phyloP scores from a whole-genome alignment of 2,329 filamentous ascomycete genomes.

The Aspergillus brasiliensis region DNA sequence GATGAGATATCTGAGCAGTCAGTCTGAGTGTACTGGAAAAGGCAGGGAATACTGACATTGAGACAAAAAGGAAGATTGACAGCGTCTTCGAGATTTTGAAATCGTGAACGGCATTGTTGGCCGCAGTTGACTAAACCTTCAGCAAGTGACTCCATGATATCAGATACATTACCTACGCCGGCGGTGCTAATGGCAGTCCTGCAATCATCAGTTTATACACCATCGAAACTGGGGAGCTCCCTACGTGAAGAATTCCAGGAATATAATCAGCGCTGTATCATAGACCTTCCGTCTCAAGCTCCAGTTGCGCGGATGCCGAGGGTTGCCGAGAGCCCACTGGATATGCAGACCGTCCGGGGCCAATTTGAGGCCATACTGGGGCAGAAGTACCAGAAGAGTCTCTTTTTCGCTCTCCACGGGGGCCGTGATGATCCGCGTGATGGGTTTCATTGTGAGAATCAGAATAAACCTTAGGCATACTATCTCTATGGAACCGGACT shows the following conservation, averaged over 20 bases:
- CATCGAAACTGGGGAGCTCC: background rate
- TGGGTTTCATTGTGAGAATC: background rate
- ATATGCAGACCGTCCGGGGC: conserved; percentile 34
- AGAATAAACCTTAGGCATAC: background rate
- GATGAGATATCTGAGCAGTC: conserved; percentile 33
- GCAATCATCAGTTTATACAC: conserved; percentile 1
- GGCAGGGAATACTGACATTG: conserved; percentile 9
- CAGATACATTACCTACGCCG: conserved; percentile 28
- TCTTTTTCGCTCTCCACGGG: conserved; percentile 19
- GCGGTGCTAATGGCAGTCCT: conserved; percentile 41
- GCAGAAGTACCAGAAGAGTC: conserved; percentile 22
- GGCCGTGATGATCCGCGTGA: conserved; percentile 10
- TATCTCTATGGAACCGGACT: background rate
- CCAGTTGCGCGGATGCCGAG: conserved; percentile 38
- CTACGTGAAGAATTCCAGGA: conserved; percentile 39
- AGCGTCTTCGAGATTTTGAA: conserved; percentile 28
- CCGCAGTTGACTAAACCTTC: conserved; percentile 31
- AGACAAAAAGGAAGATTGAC: conserved; percentile 36
- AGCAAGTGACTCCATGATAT: background rate
- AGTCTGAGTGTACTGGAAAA: background rate
- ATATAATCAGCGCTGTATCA: conserved; percentile 30
- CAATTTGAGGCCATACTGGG: conserved; percentile 30
- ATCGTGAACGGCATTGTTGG: conserved; percentile 29
- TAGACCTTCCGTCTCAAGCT: conserved; percentile 28
- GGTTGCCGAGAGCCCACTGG: conserved; percentile 33